Evolutionary conservation across 169 alveolate species (phyloP).

Genomic region (Cryptosporidium muris): DNA sequence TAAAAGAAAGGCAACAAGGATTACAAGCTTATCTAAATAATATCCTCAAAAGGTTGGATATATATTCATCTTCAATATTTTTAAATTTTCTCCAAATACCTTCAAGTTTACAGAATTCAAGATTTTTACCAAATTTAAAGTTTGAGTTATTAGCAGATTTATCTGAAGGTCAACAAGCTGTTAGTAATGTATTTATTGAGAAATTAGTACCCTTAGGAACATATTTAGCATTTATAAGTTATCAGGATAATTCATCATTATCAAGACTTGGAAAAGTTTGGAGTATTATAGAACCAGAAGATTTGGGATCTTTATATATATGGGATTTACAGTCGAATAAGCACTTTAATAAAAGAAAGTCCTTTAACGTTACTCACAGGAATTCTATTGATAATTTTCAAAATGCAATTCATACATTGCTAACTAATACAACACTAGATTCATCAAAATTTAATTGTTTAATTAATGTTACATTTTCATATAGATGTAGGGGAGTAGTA

Average conservation of each 20-base stretch:
- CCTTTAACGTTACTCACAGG: background rate
- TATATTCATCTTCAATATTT: conserved; percentile 27
- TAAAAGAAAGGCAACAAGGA: conserved; percentile 44
- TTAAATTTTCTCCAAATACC: conserved; percentile 40
- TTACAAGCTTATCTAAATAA: conserved; percentile 29
- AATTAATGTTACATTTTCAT: conserved; percentile 18
- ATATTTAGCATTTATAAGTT: conserved; percentile 31
- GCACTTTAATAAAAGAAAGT: background rate
- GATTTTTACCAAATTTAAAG: conserved; percentile 1
- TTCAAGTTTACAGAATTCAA: background rate
- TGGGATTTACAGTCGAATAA: conserved; percentile 22
- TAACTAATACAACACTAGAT: conserved; percentile 4
- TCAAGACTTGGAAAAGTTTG: conserved; percentile 68
- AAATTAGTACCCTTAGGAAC: background rate
- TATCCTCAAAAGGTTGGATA: conserved; percentile 27
- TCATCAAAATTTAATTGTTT: conserved; percentile 45
- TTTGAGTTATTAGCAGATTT: conserved; percentile 25
- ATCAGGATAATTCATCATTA: conserved; percentile 48
- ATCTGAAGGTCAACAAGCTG: conserved; percentile 28
- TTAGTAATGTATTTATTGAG: conserved; percentile 19
- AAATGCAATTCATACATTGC: conserved; percentile 28
- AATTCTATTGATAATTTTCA: conserved; percentile 8
- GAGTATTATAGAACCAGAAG: conserved; percentile 68
- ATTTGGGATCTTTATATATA: conserved; percentile 18
- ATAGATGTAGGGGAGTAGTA: conserved; percentile 29